Conservation (phyloP, 345 rosid species). For the Hypericum androsaemum region DNA sequence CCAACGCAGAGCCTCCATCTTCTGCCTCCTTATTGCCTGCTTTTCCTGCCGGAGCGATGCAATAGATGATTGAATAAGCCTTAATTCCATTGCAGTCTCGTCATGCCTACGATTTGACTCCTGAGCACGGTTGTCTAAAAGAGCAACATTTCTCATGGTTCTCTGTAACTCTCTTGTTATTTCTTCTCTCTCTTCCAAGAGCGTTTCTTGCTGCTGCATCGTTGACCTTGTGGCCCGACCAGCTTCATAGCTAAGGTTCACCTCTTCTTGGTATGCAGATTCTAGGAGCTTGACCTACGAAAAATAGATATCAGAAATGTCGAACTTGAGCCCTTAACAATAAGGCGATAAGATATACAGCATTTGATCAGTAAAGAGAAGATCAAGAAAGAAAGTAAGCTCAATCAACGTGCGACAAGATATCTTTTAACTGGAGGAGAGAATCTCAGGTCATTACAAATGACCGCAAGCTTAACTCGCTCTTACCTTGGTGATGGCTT, state of each 20-base stretch:
- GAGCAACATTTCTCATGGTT: slow-evolving; percentile 45
- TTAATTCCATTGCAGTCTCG: slow-evolving; percentile 47
- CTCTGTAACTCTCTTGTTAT: slow-evolving; percentile 32
- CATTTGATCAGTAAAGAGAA: not conserved
- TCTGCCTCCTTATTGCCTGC: slow-evolving; percentile 49
- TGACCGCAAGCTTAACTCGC: not conserved
- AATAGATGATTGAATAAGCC: slow-evolving; percentile 36
- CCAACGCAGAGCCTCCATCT: slow-evolving; percentile 57
- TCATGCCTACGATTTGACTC: slow-evolving; percentile 37
- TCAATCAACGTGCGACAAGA: too few species aligned
- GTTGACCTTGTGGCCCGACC: slow-evolving; percentile 32
- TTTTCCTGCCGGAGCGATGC: slow-evolving; percentile 46
- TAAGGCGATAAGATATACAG: slow-evolving; percentile 1
- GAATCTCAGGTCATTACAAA: too few species aligned
- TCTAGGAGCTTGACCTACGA: slow-evolving; percentile 41
- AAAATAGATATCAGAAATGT: slow-evolving; percentile 4
- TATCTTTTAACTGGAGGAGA: too few species aligned
- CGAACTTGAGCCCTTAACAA: not conserved
- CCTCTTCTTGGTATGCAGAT: slow-evolving; percentile 34
- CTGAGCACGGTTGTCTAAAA: slow-evolving; percentile 42
- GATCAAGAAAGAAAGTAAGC: too few species aligned
- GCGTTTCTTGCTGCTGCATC: slow-evolving; percentile 31
- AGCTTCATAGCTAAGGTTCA: slow-evolving; percentile 34
- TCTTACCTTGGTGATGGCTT: slow-evolving; percentile 43
- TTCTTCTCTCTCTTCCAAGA: slow-evolving; percentile 39